Evolutionary conservation across 768 basidiomycete species (phyloP).

Genomic region (Daedaleopsis nitida): DNA sequence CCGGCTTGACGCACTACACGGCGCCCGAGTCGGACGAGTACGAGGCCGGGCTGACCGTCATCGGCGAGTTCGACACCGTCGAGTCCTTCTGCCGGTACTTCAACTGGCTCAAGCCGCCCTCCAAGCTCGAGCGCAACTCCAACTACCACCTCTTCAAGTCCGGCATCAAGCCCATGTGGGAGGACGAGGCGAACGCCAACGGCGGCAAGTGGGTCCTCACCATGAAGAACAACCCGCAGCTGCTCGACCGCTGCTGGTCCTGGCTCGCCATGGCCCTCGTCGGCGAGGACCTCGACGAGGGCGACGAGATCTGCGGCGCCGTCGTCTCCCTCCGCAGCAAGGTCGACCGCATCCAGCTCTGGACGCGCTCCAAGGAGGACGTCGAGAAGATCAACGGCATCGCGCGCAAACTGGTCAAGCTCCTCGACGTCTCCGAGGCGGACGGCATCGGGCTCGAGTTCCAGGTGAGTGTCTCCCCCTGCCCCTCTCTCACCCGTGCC

Average conservation of each 20-base stretch:
- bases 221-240: constrained; percentile 78
- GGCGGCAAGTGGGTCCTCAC: constrained; percentile 96
- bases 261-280: constrained; percentile 92
- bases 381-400: constrained; percentile 83
- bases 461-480: constrained; percentile 55
- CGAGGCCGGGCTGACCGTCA: constrained; percentile 82
- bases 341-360: constrained; percentile 89
- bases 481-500: neutral
- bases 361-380: constrained; percentile 86
- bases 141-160: constrained; percentile 97
- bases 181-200: constrained; percentile 87
- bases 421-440: constrained; percentile 81
- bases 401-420: constrained; percentile 79
- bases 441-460: constrained; percentile 89
- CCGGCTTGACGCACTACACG: constrained; percentile 28
- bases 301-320: constrained; percentile 80
- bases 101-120: constrained; percentile 93
- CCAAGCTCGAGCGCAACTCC: constrained; percentile 82
- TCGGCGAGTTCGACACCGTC: constrained; percentile 90
- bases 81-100: constrained; percentile 90
- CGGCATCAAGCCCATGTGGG: constrained; percentile 97
- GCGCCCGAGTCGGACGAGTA: constrained; percentile 73
- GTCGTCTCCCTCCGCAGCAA: constrained; percentile 87
- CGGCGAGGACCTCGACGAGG: constrained; percentile 69
- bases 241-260: constrained; percentile 87